Conservation (phyloP, 78 protist genomes). For the Bodo saltans region DNA sequence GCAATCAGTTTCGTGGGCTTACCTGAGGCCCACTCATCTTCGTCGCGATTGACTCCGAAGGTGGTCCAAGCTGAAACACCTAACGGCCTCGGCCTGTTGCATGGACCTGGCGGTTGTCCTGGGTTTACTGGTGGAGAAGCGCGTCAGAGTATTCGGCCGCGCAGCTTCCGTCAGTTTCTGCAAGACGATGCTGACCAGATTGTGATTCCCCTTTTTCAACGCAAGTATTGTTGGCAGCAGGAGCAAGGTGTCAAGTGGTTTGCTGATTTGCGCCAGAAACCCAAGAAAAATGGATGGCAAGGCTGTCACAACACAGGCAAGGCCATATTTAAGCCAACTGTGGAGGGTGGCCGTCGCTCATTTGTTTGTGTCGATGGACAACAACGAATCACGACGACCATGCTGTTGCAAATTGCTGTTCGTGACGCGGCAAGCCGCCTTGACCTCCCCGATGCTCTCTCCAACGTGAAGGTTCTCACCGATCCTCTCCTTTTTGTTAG, state of each 20-base stretch:
- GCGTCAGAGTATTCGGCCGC: no score
- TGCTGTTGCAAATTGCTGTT: neutral
- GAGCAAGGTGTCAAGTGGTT: neutral
- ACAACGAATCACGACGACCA: neutral
- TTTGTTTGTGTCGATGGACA: conserved; percentile 21
- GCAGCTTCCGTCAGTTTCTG: no score
- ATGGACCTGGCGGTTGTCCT: no score
- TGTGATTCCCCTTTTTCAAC: neutral
- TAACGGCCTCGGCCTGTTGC: no score
- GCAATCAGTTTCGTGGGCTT: no score
- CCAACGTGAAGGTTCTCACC: neutral
- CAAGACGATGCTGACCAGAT: no score
- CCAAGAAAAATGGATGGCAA: neutral
- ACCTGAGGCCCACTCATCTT: no score
- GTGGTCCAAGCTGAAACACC: no score
- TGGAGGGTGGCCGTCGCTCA: no score
- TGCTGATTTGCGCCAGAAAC: neutral
- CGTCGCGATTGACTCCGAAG: no score
- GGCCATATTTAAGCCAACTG: no score
- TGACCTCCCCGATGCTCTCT: neutral
- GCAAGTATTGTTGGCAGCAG: neutral
- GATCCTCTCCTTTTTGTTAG: neutral
- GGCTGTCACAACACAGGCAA: neutral
- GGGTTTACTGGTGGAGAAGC: no score
- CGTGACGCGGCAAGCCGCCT: neutral